Evolutionary conservation across 495 filamentous ascomycete genomes (phyloP), one percentile per base, ranked within the genome.

Genomic region (Hyaloscypha bicolor): DNA sequence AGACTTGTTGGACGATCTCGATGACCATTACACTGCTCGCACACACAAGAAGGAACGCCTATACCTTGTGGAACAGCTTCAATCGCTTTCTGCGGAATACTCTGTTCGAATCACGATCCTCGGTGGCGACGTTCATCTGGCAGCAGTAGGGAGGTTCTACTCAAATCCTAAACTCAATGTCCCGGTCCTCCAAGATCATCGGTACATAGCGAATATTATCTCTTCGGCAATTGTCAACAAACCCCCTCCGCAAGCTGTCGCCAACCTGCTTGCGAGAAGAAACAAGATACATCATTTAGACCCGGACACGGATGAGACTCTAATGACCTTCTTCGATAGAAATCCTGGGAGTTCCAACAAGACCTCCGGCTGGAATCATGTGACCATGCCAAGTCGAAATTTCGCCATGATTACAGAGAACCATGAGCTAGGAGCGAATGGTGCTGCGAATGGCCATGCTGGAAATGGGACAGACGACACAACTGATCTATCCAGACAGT

Each of bases 271-370:
- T 19, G 91, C 93, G 3, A 80, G 87, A 55, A 80, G 93, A 55
- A 97, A 98, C 81, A 97, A 94, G 78, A 90, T 97, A 65, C 94
- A 97, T 74, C 93, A 94, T 73, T 81, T 97, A n/a, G 90, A 95
- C 75, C 72, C 82, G 55, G 82, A 92, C 31, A 96, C 93, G 4
- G 91, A 96, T 75, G 94, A 97, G 82, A 96, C 94, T 0, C 82
- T 97, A 16, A 87, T 97, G 79, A 84, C 89, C 30, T 80, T 97
- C 66, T 97, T 97, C 73, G 86, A 97, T 75, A 86, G 87, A 70
- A 91, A 95, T 72, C 93, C 93, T 0, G 93, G 93, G 29, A 80
- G 81, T 30, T 79, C 79, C 12, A 83, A 79, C 60, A 95, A 92
- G 78, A 90, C 88, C 21, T 84, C 86, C 1, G 69, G 76, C 2